Percentiles rank a stretch among this genome's conserved stretches.
Conservation (phyloP, 257 asterid genomes). For the Cinchona pubescens region DNA sequence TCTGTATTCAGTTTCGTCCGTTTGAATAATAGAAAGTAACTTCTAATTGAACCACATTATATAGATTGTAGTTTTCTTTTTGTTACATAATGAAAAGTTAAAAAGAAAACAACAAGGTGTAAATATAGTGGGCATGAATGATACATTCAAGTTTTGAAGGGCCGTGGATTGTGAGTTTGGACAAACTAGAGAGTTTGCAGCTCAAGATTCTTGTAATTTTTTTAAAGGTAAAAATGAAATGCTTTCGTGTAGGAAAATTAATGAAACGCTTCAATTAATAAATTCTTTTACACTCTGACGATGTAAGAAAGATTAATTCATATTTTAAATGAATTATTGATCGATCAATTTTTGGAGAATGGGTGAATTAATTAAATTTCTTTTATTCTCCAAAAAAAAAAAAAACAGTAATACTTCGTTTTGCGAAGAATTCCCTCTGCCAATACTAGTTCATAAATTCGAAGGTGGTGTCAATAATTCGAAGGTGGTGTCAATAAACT, state of each 20-base stretch:
- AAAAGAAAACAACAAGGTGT: not conserved
- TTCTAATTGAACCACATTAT: conserved; percentile 3
- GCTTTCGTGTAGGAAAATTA: too few species aligned
- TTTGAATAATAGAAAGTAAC: not conserved
- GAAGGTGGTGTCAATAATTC: not conserved
- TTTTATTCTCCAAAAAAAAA: too few species aligned
- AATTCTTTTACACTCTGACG: too few species aligned
- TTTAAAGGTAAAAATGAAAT: too few species aligned
- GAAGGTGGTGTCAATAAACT: not conserved
- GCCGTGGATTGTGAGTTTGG: not conserved
- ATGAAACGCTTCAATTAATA: too few species aligned
- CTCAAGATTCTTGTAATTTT: too few species aligned
- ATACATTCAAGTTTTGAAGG: not conserved
- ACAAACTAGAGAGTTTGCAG: not conserved
- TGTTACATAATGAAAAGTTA: not conserved
- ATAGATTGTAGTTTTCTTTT: not conserved
- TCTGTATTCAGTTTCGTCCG: conserved; percentile 4
- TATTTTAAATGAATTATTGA: too few species aligned
- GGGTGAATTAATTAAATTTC: not conserved
- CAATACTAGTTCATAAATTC: not conserved
- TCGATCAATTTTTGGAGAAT: too few species aligned
- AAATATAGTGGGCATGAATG: not conserved
- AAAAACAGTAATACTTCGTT: not conserved
- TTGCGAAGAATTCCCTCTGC: not conserved
- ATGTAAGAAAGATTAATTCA: too few species aligned